Evolutionary conservation across 768 basidiomycete species (phyloP), one percentile per base, ranked within the genome.

Genomic region (Vishniacozyma victoriae): DNA sequence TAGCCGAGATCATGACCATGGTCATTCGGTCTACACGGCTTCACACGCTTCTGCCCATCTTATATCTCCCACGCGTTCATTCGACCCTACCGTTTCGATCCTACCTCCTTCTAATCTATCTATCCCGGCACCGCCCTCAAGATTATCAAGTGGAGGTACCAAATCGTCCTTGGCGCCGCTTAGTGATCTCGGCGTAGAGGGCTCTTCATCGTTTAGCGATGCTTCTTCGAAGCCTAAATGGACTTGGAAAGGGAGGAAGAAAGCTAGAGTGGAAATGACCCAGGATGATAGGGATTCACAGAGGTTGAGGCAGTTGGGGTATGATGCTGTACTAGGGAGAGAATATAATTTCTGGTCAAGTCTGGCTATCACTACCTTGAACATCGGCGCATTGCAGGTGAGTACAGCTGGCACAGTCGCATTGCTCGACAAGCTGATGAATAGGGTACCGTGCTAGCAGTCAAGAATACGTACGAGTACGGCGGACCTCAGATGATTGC

Each of bases 301-400:
- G 33, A 50, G 64, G 26, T 46, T 71, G 18, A 52, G 60, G 36
- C 67, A 71, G 41, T 33, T 71, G 43, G 70, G 70, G 5, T 71
- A 71, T 44, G 62, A 63, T 47, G 51, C 69, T 20, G 68, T 67
- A 3, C 42, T 72, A 7, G 70, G 70, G 2, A 37, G 70, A 49
- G 66, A 72, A 50, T 69, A 69, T 48, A 67, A 62, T 4, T 69
- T 72, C 29, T 72, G 70, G 70, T 57, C 63, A 2, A 67, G 66
- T 55, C 48, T 72, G 41, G 38, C 55, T 19, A 67, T 72, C 29
- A 51, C 50, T 26, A 67, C 57, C 48, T 42, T 67, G 35, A 68
- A 68, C 40, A 69, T 72, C 29, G 70, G 70, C 5, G 59, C 59
- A 48, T 50, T 64, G 39, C 62, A 54, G 49, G 50, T 57, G 38